Evolutionary conservation across 1,139 yeast genomes (phyloP).

Genomic region (Saccharomyces hybrid): DNA sequence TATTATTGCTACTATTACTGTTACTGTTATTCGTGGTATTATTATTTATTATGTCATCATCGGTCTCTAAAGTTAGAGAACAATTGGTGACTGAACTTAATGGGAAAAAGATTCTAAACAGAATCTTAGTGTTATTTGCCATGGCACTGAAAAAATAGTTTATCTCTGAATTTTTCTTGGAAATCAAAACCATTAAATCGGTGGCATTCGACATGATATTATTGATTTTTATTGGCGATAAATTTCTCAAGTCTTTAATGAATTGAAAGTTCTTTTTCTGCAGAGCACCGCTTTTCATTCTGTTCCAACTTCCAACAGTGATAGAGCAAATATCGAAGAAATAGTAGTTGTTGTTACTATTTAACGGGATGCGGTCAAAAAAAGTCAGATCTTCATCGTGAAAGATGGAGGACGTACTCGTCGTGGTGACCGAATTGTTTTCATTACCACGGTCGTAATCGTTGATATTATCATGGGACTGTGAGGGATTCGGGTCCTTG

Average conservation of each 20-base stretch:
- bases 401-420: neutral
- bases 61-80: slow-evolving; percentile 33
- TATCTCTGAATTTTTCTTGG: slow-evolving; percentile 61
- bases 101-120: slow-evolving; percentile 67
- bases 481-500: neutral
- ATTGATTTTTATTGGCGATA: slow-evolving; percentile 60
- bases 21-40: neutral
- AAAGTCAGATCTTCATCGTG: slow-evolving; percentile 10
- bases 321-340: slow-evolving; percentile 60
- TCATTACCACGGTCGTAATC: neutral
- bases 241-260: slow-evolving; percentile 43
- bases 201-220: slow-evolving; percentile 54
- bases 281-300: slow-evolving; percentile 58
- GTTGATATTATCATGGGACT: neutral
- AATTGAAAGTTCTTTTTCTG: slow-evolving; percentile 34
- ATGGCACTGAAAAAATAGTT: slow-evolving; percentile 69
- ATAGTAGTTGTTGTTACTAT: slow-evolving; percentile 58
- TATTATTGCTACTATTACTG: neutral
- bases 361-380: slow-evolving; percentile 43
- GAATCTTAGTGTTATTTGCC: slow-evolving; percentile 56
- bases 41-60: slow-evolving; percentile 13
- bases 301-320: slow-evolving; percentile 73
- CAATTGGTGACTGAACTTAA: slow-evolving; percentile 34
- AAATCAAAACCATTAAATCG: slow-evolving; percentile 58
- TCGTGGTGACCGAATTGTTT: neutral